A percentile compares a stretch with the other conserved stretches of the same genome.
Conservation (phyloP, 2,329 filamentous ascomycete species). For the Apiospora kogelbergensis region DNA sequence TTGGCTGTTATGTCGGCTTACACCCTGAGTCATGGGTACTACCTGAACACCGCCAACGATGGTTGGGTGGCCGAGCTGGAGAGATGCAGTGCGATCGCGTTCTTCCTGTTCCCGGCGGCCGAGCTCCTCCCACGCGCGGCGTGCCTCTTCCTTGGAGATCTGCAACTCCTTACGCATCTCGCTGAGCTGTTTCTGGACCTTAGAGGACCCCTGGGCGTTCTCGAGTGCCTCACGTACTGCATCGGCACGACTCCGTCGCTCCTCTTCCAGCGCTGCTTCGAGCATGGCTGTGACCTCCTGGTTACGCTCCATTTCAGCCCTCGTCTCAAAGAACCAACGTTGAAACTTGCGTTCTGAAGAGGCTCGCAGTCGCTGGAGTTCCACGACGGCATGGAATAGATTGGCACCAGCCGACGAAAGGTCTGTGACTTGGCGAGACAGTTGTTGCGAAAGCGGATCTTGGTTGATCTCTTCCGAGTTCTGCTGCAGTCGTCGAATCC, state of each 20-base stretch:
- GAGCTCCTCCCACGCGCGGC: constrained; percentile 95
- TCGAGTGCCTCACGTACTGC: constrained; percentile 66
- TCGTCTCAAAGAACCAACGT: constrained; percentile 96
- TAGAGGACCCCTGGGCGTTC: constrained; percentile 66
- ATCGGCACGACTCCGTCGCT: constrained; percentile 69
- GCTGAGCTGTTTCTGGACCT: constrained; percentile 73
- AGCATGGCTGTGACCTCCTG: constrained; percentile 81
- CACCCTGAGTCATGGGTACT: constrained; percentile 81
- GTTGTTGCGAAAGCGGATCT: constrained; percentile 81
- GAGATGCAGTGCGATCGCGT: constrained; percentile 78
- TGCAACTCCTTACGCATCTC: constrained; percentile 92
- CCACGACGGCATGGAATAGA: constrained; percentile 94
- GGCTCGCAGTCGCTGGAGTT: constrained; percentile 87
- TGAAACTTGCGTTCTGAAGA: constrained; percentile 98
- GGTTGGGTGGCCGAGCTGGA: constrained; percentile 85
- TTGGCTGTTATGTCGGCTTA: constrained; percentile 53
- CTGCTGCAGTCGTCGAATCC: constrained; percentile 89
- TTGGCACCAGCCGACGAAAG: constrained; percentile 97
- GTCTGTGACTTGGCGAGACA: constrained; percentile 92
- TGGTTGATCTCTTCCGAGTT: constrained; percentile 82
- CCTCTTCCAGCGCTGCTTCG: constrained; percentile 72
- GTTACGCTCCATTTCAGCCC: constrained; percentile 80
- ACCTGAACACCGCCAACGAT: constrained; percentile 93
- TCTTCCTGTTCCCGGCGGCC: constrained; percentile 92
- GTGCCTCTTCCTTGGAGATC: constrained; percentile 94